Conservation (phyloP, 2,329 filamentous ascomycete species). For the Fusarium oxysporum region DNA sequence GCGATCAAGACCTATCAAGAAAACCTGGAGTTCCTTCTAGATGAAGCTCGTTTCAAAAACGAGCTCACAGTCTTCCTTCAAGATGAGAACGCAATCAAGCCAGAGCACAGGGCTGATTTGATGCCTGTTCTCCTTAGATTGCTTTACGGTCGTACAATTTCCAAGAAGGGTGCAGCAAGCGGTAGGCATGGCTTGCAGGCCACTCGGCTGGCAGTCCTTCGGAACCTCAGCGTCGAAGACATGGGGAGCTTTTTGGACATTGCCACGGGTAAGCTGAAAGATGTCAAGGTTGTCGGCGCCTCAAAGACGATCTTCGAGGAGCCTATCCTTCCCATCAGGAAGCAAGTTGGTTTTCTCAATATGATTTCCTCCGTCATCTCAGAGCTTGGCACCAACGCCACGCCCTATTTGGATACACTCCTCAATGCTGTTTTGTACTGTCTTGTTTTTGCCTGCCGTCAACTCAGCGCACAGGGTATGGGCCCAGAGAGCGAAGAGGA, state of each 20-base stretch:
- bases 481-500: conserved; percentile 54
- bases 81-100: conserved; percentile 76
- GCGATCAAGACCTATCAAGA: conserved; percentile 83
- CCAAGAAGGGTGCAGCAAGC: conserved; percentile 79
- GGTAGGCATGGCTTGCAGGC: conserved; percentile 85
- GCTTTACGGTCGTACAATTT: conserved; percentile 89
- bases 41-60: conserved; percentile 92
- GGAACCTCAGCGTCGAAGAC: conserved; percentile 79
- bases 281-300: conserved; percentile 68
- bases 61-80: conserved; percentile 92
- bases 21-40: conserved; percentile 85
- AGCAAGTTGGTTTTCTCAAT: conserved; percentile 90
- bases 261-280: conserved; percentile 76
- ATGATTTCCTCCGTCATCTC: conserved; percentile 90
- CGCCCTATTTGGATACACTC: conserved; percentile 74
- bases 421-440: conserved; percentile 86
- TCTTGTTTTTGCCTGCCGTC: conserved; percentile 75
- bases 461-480: conserved; percentile 58
- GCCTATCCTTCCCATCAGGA: conserved; percentile 74
- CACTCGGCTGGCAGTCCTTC: conserved; percentile 82
- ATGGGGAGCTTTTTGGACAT: conserved; percentile 87
- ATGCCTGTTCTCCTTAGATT: conserved; percentile 90
- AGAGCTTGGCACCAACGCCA: conserved; percentile 80
- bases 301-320: conserved; percentile 64
- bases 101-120: conserved; percentile 76